These are phyloP conservation scores for Pisolithus albus DNA, from an alignment of 768 basidiomycete species.

Conservation along the genomic window DNA sequence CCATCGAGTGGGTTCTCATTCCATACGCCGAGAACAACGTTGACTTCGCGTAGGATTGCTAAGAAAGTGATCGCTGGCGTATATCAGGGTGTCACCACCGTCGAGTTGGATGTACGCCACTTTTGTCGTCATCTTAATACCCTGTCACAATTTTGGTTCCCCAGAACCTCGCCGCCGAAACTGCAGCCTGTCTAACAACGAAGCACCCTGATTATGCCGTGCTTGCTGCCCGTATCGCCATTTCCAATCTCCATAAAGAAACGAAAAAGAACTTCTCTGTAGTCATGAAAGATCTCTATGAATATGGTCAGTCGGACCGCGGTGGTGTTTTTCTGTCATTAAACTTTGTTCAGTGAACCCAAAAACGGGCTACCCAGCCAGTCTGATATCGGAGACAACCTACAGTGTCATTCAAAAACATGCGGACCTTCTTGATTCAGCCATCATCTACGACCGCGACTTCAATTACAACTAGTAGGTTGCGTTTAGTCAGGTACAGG, in stretches of 20 bases:
- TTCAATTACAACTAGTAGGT: conserved; percentile 93
- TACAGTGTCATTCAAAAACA: conserved; percentile 79
- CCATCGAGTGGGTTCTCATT: conserved; percentile 55
- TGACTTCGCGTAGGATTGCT: conserved; percentile 50
- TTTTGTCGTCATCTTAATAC: background rate
- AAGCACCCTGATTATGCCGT: conserved; percentile 98
- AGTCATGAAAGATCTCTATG: conserved; percentile 86
- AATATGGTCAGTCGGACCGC: conserved; percentile 58
- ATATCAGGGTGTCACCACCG: conserved; percentile 93
- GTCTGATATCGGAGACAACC: conserved; percentile 87
- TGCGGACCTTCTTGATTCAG: conserved; percentile 78
- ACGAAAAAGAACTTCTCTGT: conserved; percentile 95
- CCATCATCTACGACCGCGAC: conserved; percentile 97
- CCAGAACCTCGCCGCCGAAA: conserved; percentile 94
- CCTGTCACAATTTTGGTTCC: conserved; percentile 2
- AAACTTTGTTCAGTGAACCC: conserved; percentile 66
- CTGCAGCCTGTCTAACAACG: conserved; percentile 94
- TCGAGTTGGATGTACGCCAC: conserved; percentile 83
- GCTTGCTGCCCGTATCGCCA: conserved; percentile 96
- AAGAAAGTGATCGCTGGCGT: conserved; percentile 93
- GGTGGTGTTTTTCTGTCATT: background rate
- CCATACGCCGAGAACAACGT: background rate
- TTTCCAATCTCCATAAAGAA: conserved; percentile 98
- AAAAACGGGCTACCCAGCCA: conserved; percentile 79
- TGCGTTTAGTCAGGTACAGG: background rate